Base-by-base conservation (phyloP, 805 yeast genomes). In the Tetrapisispora pingtungensis region DNA sequence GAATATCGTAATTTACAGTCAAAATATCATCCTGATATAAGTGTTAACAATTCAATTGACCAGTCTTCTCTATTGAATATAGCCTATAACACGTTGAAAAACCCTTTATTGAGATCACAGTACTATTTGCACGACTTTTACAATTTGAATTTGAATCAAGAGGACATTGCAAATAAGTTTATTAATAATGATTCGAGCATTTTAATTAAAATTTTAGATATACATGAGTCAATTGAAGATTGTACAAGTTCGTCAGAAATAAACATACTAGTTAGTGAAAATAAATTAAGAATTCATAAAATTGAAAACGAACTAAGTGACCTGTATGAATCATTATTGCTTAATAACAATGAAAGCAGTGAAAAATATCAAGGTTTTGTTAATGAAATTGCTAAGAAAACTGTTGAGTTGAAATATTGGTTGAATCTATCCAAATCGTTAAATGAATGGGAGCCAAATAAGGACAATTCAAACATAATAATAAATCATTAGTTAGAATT, bases 381-480 rank as follows among this genome's bases (percentile, higher is more conserved):
- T 68, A 75, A 77, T 10, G 55, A 62, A 0, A 82, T 90, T 13
- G 78, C 82, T 41, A 64, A 73, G 43, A 79, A 78, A 47, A 81
- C 94, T 1, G 75, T 87, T 20, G 75, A 75, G 50, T 66, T 90
- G 49, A 84, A 84, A 60, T 90, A 88, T 59, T 88, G 96, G 95
- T 70, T 72, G 40, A 89, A 84, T 57, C 77, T 90, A 30, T 77
- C 77, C 40, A 73, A 73, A 34, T 87, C 86, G 6, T 72, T 88
- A 36, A 78, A 76, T 61, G 87, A 81, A 40, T 82, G 93, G 90
- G 74, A 70, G 43, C 62, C 82, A 54, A 76, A 81, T n/a, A 87
- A 81, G 57, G 80, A 58, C 64, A 32, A 81, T n/a, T 87, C 81
- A 57, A 80, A 58, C 63, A 32, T 27, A 15, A 33, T 31, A 17